Percentiles rank a stretch among this genome's conserved stretches.
These are phyloP conservation scores for Baorangia bicolor DNA, from an alignment of 768 basidiomycete species.

Conservation along the genomic window DNA sequence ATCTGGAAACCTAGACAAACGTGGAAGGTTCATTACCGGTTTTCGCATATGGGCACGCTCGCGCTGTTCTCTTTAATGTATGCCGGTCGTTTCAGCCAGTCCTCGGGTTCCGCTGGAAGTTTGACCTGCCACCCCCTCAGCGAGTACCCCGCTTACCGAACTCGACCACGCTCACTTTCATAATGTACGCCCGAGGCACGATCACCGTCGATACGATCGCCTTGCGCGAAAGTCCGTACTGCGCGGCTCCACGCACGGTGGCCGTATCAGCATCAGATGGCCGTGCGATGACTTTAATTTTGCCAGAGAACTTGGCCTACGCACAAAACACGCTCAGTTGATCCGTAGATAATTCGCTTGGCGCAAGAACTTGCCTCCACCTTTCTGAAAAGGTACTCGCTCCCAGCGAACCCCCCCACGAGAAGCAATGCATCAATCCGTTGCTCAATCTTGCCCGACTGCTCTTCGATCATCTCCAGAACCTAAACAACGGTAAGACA, in stretches of 20 bases:
- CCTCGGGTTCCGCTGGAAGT: slow-evolving; percentile 83
- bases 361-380: slow-evolving; percentile 56
- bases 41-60: slow-evolving; percentile 78
- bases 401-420: slow-evolving; percentile 87
- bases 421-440: slow-evolving; percentile 80
- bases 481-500: slow-evolving; percentile 47
- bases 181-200: slow-evolving; percentile 79
- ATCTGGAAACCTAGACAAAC: slow-evolving; percentile 6
- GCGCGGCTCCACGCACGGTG: slow-evolving; percentile 83
- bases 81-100: slow-evolving; percentile 80
- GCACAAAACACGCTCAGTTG: slow-evolving; percentile 12
- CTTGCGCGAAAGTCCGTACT: slow-evolving; percentile 77
- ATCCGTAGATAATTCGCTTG: neutral
- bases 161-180: slow-evolving; percentile 56
- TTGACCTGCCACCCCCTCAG: slow-evolving; percentile 56
- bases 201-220: slow-evolving; percentile 81
- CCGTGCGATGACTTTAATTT: slow-evolving; percentile 74
- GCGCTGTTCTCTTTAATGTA: slow-evolving; percentile 80
- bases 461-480: slow-evolving; percentile 74
- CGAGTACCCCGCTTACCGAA: neutral
- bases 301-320: slow-evolving; percentile 65
- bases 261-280: slow-evolving; percentile 89
- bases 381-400: slow-evolving; percentile 78
- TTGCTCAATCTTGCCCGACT: slow-evolving; percentile 64
- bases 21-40: slow-evolving; percentile 48